Evolutionary conservation across 2,329 filamentous ascomycete genomes (phyloP).

Genomic region (Paecilomyces sp.): DNA sequence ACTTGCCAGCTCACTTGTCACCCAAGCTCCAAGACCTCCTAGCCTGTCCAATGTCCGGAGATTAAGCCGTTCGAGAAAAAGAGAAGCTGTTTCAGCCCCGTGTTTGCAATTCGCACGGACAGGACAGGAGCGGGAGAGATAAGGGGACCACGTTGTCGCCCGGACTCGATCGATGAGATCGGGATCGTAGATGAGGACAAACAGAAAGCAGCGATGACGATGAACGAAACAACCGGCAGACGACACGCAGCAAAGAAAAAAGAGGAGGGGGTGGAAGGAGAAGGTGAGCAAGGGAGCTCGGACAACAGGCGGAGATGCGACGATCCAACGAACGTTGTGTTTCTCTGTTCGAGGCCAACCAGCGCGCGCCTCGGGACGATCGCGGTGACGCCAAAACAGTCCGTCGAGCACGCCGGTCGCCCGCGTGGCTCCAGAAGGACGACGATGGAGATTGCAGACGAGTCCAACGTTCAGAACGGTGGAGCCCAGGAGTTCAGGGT

Average conservation of each 20-base stretch:
- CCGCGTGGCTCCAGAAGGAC: slow-evolving; percentile 1
- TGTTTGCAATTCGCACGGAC: background rate
- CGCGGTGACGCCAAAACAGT: background rate
- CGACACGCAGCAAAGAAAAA: background rate
- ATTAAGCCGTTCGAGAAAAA: background rate
- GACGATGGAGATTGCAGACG: background rate
- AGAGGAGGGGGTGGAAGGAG: background rate
- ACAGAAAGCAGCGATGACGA: background rate
- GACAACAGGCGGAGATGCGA: background rate
- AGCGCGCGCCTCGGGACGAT: background rate
- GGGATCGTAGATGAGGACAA: background rate
- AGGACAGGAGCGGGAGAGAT: background rate
- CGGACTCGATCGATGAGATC: background rate
- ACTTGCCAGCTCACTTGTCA: background rate
- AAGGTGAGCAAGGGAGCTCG: background rate
- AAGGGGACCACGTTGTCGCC: background rate
- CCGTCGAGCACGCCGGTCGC: background rate
- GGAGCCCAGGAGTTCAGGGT: background rate
- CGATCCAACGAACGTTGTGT: background rate
- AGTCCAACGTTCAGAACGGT: background rate
- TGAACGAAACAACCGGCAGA: background rate
- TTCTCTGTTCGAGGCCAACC: background rate
- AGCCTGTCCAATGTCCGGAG: background rate
- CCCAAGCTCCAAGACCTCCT: background rate
- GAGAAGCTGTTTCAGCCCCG: background rate